These are phyloP conservation scores for Peronospora belbahrii DNA, from an alignment of 352 stramenopile genomes.

Conservation along the genomic window DNA sequence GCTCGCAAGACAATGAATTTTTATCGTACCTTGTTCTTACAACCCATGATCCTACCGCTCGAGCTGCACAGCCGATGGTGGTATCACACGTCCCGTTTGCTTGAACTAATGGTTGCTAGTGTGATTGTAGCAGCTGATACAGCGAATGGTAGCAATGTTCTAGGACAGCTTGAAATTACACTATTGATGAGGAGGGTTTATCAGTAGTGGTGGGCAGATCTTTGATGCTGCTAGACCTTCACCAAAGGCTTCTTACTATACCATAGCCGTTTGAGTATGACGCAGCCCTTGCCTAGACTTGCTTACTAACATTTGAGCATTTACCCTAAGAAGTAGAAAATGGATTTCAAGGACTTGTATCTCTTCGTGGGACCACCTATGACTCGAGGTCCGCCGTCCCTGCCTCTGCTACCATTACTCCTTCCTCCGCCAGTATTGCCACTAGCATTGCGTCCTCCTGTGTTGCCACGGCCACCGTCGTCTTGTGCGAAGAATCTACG, in stretches of 20 bases:
- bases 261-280: background rate
- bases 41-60: too few relatives aligned
- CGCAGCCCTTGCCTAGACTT: too few relatives aligned
- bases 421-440: slow-evolving; percentile 2
- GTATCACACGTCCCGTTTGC: slow-evolving; percentile 10
- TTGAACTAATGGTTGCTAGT: background rate
- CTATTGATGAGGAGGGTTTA: too few relatives aligned
- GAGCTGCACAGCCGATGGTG: slow-evolving; percentile 8
- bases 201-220: slow-evolving; percentile 9
- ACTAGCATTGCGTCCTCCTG: slow-evolving; percentile 10
- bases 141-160: slow-evolving; percentile 2
- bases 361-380: slow-evolving; percentile 25
- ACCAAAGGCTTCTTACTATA: background rate
- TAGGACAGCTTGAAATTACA: background rate
- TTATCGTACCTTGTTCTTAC: too few relatives aligned
- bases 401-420: slow-evolving; percentile 11
- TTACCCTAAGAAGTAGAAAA: slow-evolving; percentile 7
- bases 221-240: slow-evolving; percentile 1
- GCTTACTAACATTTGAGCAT: slow-evolving; percentile 13
- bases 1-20: background rate
- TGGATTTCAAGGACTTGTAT: slow-evolving; percentile 25
- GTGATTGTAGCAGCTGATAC: slow-evolving; percentile 3
- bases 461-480: slow-evolving; percentile 8
- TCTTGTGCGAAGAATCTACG: slow-evolving; percentile 9
- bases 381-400: slow-evolving; percentile 19